Percentiles rank a stretch among this genome's conserved stretches.
phyloP scores from a whole-genome alignment of 2,329 filamentous ascomycete genomes.

The Aspergillaceae sp. region DNA sequence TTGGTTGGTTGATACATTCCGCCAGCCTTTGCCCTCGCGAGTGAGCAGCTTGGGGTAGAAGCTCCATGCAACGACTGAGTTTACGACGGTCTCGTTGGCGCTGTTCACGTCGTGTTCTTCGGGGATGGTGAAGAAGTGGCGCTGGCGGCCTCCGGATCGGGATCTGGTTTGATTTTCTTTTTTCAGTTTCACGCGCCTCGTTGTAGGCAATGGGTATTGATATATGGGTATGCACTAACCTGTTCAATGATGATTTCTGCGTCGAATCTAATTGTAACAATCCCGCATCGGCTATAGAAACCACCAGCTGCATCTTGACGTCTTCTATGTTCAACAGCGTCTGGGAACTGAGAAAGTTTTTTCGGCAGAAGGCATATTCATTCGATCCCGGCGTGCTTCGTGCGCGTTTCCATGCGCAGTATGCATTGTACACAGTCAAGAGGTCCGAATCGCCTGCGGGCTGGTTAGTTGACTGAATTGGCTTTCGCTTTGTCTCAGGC shows the following conservation, averaged over 20 bases:
- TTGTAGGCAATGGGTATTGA: background rate
- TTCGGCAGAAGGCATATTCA: slow-evolving; percentile 85
- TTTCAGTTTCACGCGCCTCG: slow-evolving; percentile 4
- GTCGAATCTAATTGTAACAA: slow-evolving; percentile 66
- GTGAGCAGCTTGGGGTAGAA: slow-evolving; percentile 92
- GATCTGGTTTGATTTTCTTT: slow-evolving; percentile 23
- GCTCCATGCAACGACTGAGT: slow-evolving; percentile 80
- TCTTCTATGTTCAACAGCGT: slow-evolving; percentile 90
- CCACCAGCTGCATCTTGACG: slow-evolving; percentile 81
- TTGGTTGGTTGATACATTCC: slow-evolving; percentile 90
- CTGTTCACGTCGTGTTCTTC: slow-evolving; percentile 65
- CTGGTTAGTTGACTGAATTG: slow-evolving; percentile 3
- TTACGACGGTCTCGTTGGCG: slow-evolving; percentile 67
- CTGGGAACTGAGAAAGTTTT: slow-evolving; percentile 86
- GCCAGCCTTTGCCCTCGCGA: slow-evolving; percentile 75
- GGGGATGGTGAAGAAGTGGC: slow-evolving; percentile 78
- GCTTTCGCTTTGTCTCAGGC: background rate
- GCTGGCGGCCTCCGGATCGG: slow-evolving; percentile 57
- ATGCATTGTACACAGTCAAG: slow-evolving; percentile 88
- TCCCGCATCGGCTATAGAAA: slow-evolving; percentile 75
- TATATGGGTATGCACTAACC: slow-evolving; percentile 30
- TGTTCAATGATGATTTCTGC: slow-evolving; percentile 61
- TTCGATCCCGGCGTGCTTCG: slow-evolving; percentile 62
- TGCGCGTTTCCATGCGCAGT: slow-evolving; percentile 76
- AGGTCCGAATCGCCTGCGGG: slow-evolving; percentile 71